Evolutionary conservation across 805 yeast species (phyloP), one percentile per base, ranked within the genome.

Genomic region (Alloascoidea hylecoeti): DNA sequence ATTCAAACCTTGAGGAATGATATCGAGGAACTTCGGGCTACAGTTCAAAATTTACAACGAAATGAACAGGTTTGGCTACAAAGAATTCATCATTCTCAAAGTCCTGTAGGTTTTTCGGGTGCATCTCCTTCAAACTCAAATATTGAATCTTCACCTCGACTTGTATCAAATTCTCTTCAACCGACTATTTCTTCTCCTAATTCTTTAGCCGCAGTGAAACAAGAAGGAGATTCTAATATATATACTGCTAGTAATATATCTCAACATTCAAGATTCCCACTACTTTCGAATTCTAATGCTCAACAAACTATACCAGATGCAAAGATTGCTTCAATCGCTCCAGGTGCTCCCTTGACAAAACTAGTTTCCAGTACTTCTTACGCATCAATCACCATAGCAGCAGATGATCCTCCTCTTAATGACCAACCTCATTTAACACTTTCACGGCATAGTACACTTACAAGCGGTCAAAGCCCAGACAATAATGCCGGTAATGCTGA

Each of bases 1-100:
- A 76, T 86, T 17, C 95, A 85, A 48, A 68, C 78, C 39, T 61
- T 88, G 48, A 70, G 86, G 46, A 82, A 81, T 47, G 96, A 88
- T 47, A 86, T 85, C 4, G 88, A 81, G 50, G 89, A 79, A 46
- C 59, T 85, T 46, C 75, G 78, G 47, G 65, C 78, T 33, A 77
- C 80, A 60, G 75, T 81, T 47, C 84, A 78, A 49, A 66, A 69
- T 56, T 55, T 77, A 35, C 68, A 72, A 32, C 68, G 73, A 51
- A 79, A 76, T 59, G 89, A 79, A 56, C 68, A 72, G 17, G 55
- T 80, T 3, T 69, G 80, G 33, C 73, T 85, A 0, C 76, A 75
- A 41, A 84, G 78, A 2, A 50, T 78, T 35, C 67, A 65, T n/a
- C n/a, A 23, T 42, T 66, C 63, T 5, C 36, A 40, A 19, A 35